phyloP scores from a whole-genome alignment of 768 basidiomycete genomes.

The Suillus fuscotomentosus region DNA sequence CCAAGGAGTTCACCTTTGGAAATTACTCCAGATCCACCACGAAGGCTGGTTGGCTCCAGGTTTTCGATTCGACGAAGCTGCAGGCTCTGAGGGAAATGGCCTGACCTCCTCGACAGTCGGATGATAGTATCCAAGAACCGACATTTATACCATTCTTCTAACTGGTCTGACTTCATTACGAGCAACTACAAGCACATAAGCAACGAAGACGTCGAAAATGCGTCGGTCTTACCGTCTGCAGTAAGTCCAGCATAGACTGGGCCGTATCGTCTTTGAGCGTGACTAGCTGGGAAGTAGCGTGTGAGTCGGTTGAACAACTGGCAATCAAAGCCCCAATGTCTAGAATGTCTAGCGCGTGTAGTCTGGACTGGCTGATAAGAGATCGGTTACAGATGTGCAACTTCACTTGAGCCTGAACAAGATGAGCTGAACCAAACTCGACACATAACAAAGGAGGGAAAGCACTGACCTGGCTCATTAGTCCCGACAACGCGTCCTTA shows the following conservation, averaged over 20 bases:
- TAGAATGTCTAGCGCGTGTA: conserved; percentile 23
- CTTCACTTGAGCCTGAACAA: conserved; percentile 15
- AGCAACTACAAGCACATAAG: conserved; percentile 18
- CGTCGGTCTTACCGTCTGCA: conserved; percentile 18
- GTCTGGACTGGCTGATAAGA: conserved; percentile 9
- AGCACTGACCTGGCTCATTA: conserved; percentile 12
- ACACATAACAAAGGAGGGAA: conserved; percentile 2
- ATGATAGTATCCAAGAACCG: conserved; percentile 28
- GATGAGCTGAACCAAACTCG: not conserved
- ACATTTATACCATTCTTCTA: conserved; percentile 27
- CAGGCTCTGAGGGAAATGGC: conserved; percentile 27
- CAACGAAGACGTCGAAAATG: not conserved
- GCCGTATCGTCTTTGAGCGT: conserved; percentile 21
- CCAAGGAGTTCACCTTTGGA: conserved; percentile 26
- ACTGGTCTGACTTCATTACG: conserved; percentile 17
- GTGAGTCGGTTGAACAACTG: conserved; percentile 18
- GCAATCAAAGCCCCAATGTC: conserved; percentile 21
- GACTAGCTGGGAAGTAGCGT: conserved; percentile 14
- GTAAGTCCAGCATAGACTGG: conserved; percentile 24
- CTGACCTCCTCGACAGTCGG: conserved; percentile 27
- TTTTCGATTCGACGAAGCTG: conserved; percentile 18
- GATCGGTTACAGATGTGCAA: conserved; percentile 21
- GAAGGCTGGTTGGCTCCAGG: conserved; percentile 11
- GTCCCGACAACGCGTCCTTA: conserved; percentile 10
- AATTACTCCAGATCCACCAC: conserved; percentile 34